phyloP scores from a whole-genome alignment of 1,284 basidiomycete genomes.

The Cryptococcus depauperatus region DNA sequence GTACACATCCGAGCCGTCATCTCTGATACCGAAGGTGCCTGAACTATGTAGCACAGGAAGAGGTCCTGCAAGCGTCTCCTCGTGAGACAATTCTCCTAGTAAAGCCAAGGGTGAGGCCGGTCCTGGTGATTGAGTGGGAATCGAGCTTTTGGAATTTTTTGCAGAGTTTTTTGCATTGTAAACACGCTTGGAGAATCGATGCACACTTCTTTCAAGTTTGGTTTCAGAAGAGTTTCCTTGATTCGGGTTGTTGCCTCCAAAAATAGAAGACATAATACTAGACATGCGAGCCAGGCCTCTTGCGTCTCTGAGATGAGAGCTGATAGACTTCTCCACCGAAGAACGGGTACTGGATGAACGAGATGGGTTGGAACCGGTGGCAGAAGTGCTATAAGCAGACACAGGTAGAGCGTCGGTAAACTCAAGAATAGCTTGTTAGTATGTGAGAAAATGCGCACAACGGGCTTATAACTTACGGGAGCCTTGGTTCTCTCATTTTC shows the following conservation, averaged over 20 bases:
- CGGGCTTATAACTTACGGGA: not conserved
- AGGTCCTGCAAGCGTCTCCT: slow-evolving; percentile 2
- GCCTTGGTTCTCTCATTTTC: not conserved
- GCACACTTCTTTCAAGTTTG: not conserved
- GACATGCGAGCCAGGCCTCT: slow-evolving; percentile 10
- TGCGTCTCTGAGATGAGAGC: not conserved
- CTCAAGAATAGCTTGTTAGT: too few species aligned
- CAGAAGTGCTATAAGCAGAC: too few species aligned
- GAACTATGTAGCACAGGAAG: slow-evolving; percentile 18
- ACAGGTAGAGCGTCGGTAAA: slow-evolving; percentile 1
- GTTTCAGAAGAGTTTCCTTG: not conserved
- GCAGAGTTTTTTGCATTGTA: slow-evolving; percentile 1
- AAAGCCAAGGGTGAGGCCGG: not conserved
- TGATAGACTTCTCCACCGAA: too few species aligned
- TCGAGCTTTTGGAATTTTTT: not conserved
- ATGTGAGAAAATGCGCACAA: too few species aligned
- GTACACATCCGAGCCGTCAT: slow-evolving; percentile 25
- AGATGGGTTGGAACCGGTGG: slow-evolving; percentile 6
- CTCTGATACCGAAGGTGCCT: slow-evolving; percentile 28
- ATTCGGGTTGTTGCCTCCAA: slow-evolving; percentile 1
- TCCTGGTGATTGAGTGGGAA: slow-evolving; percentile 2
- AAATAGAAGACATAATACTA: slow-evolving; percentile 13
- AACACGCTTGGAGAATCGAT: slow-evolving; percentile 5
- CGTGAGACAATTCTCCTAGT: not conserved
- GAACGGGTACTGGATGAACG: slow-evolving; percentile 1